Percentiles rank a stretch among this genome's conserved stretches.
Conservation (phyloP, 306 rosid genomes). For the Sphenostylis stenocarpa region DNA sequence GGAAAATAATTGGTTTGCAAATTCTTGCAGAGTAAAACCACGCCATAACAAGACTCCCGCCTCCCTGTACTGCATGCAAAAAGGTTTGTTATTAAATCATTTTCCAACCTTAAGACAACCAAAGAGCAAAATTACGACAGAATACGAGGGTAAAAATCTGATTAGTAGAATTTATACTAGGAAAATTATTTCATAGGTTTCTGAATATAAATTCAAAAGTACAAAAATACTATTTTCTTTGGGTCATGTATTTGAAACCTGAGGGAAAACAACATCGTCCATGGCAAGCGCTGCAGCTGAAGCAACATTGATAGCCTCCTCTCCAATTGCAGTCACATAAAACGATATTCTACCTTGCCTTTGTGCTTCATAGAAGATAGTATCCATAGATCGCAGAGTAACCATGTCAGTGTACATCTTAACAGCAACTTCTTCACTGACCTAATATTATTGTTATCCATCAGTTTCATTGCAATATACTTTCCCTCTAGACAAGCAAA, state of each 20-base stretch:
- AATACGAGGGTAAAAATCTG: background rate
- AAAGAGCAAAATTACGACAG: background rate
- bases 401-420: slow-evolving; percentile 82
- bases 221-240: background rate
- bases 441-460: slow-evolving; percentile 43
- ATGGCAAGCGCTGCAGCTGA: slow-evolving; percentile 81
- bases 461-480: background rate
- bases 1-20: slow-evolving; percentile 79
- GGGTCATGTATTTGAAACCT: slow-evolving; percentile 50
- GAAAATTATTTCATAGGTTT: background rate
- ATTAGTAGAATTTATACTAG: background rate
- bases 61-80: slow-evolving; percentile 75
- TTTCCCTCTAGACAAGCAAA: background rate
- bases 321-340: slow-evolving; percentile 73
- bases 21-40: slow-evolving; percentile 84
- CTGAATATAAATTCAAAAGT: slow-evolving; percentile 6
- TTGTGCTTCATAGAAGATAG: slow-evolving; percentile 84
- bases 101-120: slow-evolving; percentile 11
- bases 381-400: slow-evolving; percentile 88
- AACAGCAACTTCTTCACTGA: slow-evolving; percentile 55
- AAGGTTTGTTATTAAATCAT: slow-evolving; percentile 10
- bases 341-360: slow-evolving; percentile 95
- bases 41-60: slow-evolving; percentile 91
- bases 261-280: slow-evolving; percentile 79
- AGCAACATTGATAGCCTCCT: slow-evolving; percentile 87